Evolutionary conservation across 441 rosid species (phyloP).

Genomic region (Adansonia gregorii): DNA sequence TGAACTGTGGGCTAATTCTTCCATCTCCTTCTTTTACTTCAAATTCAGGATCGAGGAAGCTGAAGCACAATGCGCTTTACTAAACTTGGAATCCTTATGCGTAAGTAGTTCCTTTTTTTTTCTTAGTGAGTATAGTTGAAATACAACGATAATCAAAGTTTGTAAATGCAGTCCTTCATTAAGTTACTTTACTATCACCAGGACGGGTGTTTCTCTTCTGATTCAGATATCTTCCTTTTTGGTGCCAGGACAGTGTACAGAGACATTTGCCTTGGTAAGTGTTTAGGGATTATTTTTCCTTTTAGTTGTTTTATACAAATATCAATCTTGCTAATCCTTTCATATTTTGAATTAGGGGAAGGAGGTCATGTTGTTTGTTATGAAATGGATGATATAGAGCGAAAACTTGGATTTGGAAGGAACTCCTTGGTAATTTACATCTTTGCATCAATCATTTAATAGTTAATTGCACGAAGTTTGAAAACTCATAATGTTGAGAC

Average conservation of each 20-base stretch:
- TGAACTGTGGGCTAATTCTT: conserved; percentile 9
- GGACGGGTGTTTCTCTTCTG: conserved; percentile 96
- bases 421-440: conserved; percentile 73
- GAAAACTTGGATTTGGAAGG: conserved; percentile 84
- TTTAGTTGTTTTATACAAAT: conserved; percentile 20
- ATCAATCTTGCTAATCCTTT: conserved; percentile 29
- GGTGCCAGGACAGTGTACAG: conserved; percentile 93
- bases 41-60: conserved; percentile 83
- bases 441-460: conserved; percentile 27
- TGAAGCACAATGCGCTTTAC: conserved; percentile 89
- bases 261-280: conserved; percentile 83
- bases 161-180: conserved; percentile 4
- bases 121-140: conserved; percentile 15
- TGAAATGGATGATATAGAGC: conserved; percentile 86
- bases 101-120: conserved; percentile 49
- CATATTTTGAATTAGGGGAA: conserved; percentile 60
- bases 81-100: conserved; percentile 82
- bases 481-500: conserved; percentile 29
- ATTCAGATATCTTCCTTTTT: conserved; percentile 91
- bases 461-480: conserved; percentile 7
- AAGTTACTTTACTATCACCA: conserved; percentile 33
- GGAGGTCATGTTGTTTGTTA: conserved; percentile 85
- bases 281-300: conserved; percentile 18
- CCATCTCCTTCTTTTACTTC: conserved; percentile 14
- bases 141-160: not conserved